Evolutionary conservation across 192 early-diverging fungal species (phyloP).

Genomic region (Umbelopsis sp.): DNA sequence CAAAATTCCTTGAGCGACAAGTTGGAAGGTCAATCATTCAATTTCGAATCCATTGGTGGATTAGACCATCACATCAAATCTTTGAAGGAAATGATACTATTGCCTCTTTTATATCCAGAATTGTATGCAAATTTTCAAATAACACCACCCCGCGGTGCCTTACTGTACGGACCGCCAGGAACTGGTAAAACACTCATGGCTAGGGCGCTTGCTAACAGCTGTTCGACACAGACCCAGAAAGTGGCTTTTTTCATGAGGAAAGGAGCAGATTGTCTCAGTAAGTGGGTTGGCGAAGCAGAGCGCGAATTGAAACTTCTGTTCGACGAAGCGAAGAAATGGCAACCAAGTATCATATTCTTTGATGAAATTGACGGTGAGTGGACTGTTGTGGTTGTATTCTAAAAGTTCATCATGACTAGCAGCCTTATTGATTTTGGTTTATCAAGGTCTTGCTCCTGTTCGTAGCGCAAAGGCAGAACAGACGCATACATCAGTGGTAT

Average conservation of each 20-base stretch:
- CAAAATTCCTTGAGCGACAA: not conserved
- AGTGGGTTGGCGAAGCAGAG: conserved; percentile 79
- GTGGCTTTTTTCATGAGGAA: conserved; percentile 76
- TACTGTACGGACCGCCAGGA: conserved; percentile 72
- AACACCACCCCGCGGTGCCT: conserved; percentile 61
- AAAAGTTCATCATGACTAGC: not conserved
- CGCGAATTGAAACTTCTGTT: conserved; percentile 66
- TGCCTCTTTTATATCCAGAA: conserved; percentile 76
- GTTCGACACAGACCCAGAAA: conserved; percentile 42
- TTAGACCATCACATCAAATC: conserved; percentile 58
- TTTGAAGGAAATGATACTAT: conserved; percentile 76
- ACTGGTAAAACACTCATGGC: conserved; percentile 79
- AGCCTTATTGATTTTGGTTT: conserved; percentile 7
- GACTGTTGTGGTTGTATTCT: not conserved
- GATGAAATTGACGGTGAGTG: conserved; percentile 77
- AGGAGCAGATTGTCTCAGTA: conserved; percentile 69
- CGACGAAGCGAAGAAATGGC: conserved; percentile 67
- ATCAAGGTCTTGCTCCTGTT: conserved; percentile 56
- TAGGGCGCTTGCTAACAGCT: conserved; percentile 44
- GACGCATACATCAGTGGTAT: conserved; percentile 69
- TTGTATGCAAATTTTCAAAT: conserved; percentile 59
- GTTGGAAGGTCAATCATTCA: conserved; percentile 24
- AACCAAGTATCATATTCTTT: conserved; percentile 79
- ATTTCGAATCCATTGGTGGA: conserved; percentile 50
- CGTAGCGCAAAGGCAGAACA: conserved; percentile 67